Base-by-base conservation (phyloP, 805 yeast species). In the Cyberlindnera sargentensis region DNA sequence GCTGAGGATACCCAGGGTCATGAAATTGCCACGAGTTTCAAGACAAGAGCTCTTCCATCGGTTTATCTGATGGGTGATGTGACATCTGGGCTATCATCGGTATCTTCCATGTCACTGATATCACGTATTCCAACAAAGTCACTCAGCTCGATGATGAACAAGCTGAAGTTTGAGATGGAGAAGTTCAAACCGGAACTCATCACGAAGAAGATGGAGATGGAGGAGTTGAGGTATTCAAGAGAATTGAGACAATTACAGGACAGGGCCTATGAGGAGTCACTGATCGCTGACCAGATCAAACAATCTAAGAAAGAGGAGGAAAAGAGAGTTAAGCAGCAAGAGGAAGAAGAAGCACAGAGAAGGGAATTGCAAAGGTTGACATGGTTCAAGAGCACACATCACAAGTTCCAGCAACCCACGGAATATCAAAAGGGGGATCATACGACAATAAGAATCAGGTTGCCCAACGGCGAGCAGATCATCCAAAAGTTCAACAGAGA, bases 221-320 rank as follows among this genome's bases (percentile, higher is more conserved):
- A 78, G 44, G 86, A 83, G 46, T 64, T 78, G 40, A 75, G 73
- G 36, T 61, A 73, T 47, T 71, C 81, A 31, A 77, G 88, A 54
- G 64, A 73, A 28, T 63, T 84, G 20, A 72, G 78, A 50, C 73
- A 76, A 51, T 72, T 77, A 48, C 93, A 84, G 59, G 88, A 84
- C 51, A 64, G 67, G 39, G 87, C 86, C 20, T 85, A 78, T 55
- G 72, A 77, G 50, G 73, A 71, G 47, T 78, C 88, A 0, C 63
- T 84, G 40, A 63, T 71, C 31, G 68, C 66, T 38, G 93, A 85
- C 61, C 70, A 66, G 50, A 51, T 69, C 35, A 79, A 81, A 53
- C 75, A 74, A 54, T 62, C 68, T 34, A 66, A 73, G 47, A 74
- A 70, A 49, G 57, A 62, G 38, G 50, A 51, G 37, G 56, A 55